phyloP scores from a whole-genome alignment of 306 rosid genomes.

The Heteromeles arbutifolia region DNA sequence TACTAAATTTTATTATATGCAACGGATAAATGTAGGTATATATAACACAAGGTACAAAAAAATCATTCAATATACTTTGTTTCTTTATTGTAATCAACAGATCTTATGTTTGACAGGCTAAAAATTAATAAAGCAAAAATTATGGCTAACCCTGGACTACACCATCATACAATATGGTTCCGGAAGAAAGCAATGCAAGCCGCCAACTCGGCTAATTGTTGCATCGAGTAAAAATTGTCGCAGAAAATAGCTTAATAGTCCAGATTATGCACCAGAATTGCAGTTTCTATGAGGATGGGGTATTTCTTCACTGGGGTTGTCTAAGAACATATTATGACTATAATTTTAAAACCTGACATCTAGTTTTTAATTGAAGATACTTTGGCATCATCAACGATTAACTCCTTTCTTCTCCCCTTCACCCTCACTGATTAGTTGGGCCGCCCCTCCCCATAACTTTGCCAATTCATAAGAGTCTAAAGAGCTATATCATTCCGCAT shows the following conservation, averaged over 20 bases:
- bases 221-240: not conserved
- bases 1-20: not conserved
- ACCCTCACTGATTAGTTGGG: not conserved
- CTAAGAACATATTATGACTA: not conserved
- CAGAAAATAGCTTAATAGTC: not conserved
- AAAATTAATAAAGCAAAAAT: not conserved
- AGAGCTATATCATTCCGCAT: not conserved
- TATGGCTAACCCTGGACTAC: not conserved
- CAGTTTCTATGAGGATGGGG: not conserved
- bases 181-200: slow-evolving; percentile 3
- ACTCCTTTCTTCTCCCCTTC: not conserved
- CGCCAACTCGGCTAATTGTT: not conserved
- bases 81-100: not conserved
- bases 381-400: slow-evolving; percentile 2
- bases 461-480: not conserved
- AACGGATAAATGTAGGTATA: not conserved
- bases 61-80: not conserved
- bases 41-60: not conserved
- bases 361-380: not conserved
- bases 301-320: not conserved
- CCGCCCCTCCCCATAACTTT: not conserved
- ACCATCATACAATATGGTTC: not conserved
- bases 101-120: not conserved
- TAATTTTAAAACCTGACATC: not conserved
- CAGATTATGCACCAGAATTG: not conserved